These are phyloP conservation scores for Spergularia bocconei DNA, from an alignment of 148 eudicot genomes.

Conservation along the genomic window DNA sequence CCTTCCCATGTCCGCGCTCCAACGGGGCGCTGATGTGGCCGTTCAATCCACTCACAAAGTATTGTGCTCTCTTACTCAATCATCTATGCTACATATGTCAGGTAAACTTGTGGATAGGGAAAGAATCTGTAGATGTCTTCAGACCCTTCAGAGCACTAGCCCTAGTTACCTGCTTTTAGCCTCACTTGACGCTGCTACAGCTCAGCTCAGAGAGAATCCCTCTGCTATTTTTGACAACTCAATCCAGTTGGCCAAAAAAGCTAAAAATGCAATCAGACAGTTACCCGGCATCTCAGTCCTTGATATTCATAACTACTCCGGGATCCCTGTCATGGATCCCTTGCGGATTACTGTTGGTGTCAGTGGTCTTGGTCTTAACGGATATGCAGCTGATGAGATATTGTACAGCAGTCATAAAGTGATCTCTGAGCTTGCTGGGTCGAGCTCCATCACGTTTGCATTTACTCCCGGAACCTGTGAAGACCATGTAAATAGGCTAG, in stretches of 20 bases:
- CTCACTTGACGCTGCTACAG: constrained; percentile 76
- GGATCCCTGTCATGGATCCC: constrained; percentile 40
- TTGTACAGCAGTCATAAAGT: constrained; percentile 46
- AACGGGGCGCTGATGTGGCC: constrained; percentile 68
- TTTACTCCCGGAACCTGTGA: constrained; percentile 58
- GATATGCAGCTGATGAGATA: constrained; percentile 66
- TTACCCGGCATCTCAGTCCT: constrained; percentile 56
- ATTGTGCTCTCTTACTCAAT: constrained; percentile 72
- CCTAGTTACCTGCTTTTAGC: constrained; percentile 72
- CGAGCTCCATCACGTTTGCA: constrained; percentile 54
- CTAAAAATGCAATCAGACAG: constrained; percentile 34
- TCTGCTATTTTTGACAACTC: constrained; percentile 40
- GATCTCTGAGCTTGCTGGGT: constrained; percentile 57
- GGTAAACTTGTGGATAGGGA: constrained; percentile 50
- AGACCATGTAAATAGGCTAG: constrained; percentile 52
- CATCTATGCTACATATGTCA: constrained; percentile 76
- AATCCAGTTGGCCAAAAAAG: constrained; percentile 48
- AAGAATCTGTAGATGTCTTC: constrained; percentile 61
- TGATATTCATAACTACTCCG: constrained; percentile 20
- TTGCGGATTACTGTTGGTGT: constrained; percentile 59
- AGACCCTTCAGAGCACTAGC: constrained; percentile 75
- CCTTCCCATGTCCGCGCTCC: constrained; percentile 62
- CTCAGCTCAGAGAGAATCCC: constrained; percentile 43
- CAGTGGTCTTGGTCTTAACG: constrained; percentile 30
- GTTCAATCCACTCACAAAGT: constrained; percentile 87